These are phyloP conservation scores for Hypoxylon perforatum DNA, from an alignment of 495 filamentous ascomycete genomes.

Conservation along the genomic window DNA sequence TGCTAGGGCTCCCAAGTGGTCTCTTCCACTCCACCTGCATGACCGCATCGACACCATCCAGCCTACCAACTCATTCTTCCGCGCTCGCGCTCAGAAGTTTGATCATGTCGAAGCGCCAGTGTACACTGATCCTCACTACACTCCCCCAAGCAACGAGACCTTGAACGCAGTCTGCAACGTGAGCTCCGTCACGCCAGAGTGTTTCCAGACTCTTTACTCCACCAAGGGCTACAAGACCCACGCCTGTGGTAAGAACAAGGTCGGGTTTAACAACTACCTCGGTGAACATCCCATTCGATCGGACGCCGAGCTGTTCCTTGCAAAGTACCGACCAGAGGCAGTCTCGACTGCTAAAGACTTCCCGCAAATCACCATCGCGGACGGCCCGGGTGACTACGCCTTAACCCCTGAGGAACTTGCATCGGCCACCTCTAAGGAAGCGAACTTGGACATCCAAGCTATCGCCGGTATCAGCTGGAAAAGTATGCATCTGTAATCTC, in stretches of 20 bases:
- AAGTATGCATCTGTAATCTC: conserved; percentile 21
- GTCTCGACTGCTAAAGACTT: conserved; percentile 55
- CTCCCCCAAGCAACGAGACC: conserved; percentile 36
- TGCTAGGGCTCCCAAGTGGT: conserved; percentile 71
- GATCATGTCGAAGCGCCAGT: conserved; percentile 36
- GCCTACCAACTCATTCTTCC: conserved; percentile 72
- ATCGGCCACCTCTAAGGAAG: conserved; percentile 64
- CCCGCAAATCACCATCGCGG: conserved; percentile 53
- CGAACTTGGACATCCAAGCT: conserved; percentile 80
- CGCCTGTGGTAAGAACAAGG: conserved; percentile 55
- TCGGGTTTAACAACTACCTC: conserved; percentile 63
- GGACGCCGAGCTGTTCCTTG: conserved; percentile 61
- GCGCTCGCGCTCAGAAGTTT: conserved; percentile 38
- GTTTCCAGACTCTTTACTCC: conserved; percentile 65
- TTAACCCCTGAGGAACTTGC: conserved; percentile 35
- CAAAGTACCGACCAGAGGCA: conserved; percentile 61
- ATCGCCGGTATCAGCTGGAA: conserved; percentile 47
- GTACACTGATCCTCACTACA: conserved; percentile 38
- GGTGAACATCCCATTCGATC: conserved; percentile 61
- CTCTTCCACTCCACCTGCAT: conserved; percentile 69
- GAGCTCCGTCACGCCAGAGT: conserved; percentile 63
- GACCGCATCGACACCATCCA: conserved; percentile 72
- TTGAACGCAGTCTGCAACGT: conserved; percentile 60
- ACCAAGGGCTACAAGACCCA: conserved; percentile 61
- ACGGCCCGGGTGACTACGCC: conserved; percentile 47